Evolutionary conservation across 2,329 filamentous ascomycete species (phyloP), one percentile per base, ranked within the genome.

Genomic region (Alternaria brassicae): DNA sequence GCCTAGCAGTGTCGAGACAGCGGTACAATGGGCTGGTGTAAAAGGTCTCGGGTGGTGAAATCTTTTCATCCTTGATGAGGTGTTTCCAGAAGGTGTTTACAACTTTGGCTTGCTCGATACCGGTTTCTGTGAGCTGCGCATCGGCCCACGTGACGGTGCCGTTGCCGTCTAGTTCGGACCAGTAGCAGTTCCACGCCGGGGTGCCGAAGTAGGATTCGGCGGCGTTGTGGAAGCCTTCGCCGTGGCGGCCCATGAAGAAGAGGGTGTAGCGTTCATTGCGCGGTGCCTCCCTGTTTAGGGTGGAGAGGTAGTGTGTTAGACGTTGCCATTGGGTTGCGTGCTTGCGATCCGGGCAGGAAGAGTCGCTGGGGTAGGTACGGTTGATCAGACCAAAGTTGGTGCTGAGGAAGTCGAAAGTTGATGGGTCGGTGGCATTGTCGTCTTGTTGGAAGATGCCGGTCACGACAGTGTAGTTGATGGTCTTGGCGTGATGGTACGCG

Each of bases 141-240:
- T 91, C 89, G 3, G 84, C 81, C 89, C 89, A 91, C 27, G 78
- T 79, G 2, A 81, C 78, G 2, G 87, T 90, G 44, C 79, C 83
- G 69, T 91, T 89, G 62, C 89, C 89, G 34, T 89, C 84, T 1
- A 83, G 81, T 60, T 85, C 81, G 4, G 85, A 83, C 87, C 87
- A 91, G 79, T 91, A 90, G 74, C 86, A 84, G 77, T 91, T 88
- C 89, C 89, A 91, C 3, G 85, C 86, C 1, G 86, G 84, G 0
- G 88, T 91, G 45, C 88, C 88, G 66, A 89, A 91, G 72, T 82
- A 89, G 27, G 81, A 80, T 75, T 91, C 87, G 13, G 88, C 89
- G 6, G 86, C 85, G 68, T 89, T 89, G 74, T 89, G 85, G 59
- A 80, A 80, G 4, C 89, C 89, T 75, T 92, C 84, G 21, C 89